Conservation (phyloP, 2,329 filamentous ascomycete genomes). For the Aspergillus pseudoglaucus region DNA sequence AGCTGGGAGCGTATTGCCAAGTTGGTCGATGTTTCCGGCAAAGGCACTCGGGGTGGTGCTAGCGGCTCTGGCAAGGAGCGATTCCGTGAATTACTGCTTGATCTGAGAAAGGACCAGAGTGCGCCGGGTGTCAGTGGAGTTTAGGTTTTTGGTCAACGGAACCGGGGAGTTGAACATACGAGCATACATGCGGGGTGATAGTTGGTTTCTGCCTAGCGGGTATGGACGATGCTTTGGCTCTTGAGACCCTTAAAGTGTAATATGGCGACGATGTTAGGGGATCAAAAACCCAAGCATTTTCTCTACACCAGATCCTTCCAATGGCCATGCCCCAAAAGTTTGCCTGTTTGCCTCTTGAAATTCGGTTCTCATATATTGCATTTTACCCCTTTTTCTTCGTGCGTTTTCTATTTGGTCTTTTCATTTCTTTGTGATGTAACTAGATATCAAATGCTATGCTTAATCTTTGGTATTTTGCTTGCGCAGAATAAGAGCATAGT, state of each 20-base stretch:
- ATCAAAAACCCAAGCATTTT: background rate
- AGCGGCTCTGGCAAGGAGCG: slow-evolving; percentile 90
- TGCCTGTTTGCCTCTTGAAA: slow-evolving; percentile 3
- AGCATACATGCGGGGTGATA: background rate
- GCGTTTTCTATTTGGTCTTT: slow-evolving; percentile 11
- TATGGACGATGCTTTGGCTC: too few relatives aligned
- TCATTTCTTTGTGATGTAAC: background rate
- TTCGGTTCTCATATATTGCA: slow-evolving; percentile 6
- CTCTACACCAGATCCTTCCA: background rate
- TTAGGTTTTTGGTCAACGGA: slow-evolving; percentile 15
- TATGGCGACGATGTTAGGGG: background rate
- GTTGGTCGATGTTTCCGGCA: slow-evolving; percentile 93
- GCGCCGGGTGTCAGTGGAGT: slow-evolving; percentile 54
- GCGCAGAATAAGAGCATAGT: slow-evolving; percentile 15
- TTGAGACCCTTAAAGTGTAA: background rate
- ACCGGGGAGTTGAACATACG: background rate
- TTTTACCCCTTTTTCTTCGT: slow-evolving; percentile 3
- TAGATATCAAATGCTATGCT: background rate
- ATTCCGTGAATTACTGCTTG: slow-evolving; percentile 84
- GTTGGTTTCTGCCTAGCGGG: background rate
- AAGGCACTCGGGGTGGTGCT: slow-evolving; percentile 78
- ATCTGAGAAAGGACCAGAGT: slow-evolving; percentile 88
- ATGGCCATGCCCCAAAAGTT: background rate
- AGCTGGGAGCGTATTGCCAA: slow-evolving; percentile 99
- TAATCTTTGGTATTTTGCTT: slow-evolving; percentile 12